Evolutionary conservation across 176 grass and related monocot species (phyloP), one percentile per base, ranked within the genome.

Genomic region (Microstegium vimineum): DNA sequence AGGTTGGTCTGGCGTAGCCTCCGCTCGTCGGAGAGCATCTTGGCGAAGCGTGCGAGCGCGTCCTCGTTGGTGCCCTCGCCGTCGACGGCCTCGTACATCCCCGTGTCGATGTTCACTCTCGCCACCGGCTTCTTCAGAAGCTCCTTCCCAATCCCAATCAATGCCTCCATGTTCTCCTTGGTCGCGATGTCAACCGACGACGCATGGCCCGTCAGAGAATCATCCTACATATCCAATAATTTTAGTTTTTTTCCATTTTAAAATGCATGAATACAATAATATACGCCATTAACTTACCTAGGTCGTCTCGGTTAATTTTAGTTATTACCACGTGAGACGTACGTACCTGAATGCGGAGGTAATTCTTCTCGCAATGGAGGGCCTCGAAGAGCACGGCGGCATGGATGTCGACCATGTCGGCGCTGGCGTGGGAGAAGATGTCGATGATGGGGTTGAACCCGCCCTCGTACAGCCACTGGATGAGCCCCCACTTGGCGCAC

Each of bases 401-500:
- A 14, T 97, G 88, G 36, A 97, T 87, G 38, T 93, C 88, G 2
- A 97, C 94, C 94, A 97, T 84, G 69, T 94, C 89, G 13, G 87
- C 66, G 74, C 87, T 97, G 11, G 89, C 82, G 12, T 97, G 89
- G 0, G 82, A 81, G 66, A 97, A 91, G 23, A 97, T 45, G 31
- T 97, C 89, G 3, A 97, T 90, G 65, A 97, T 36, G 1, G 89
- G 94, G 4, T 71, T 94, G 34, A 75, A 78, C 4, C 84, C 66
- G 0, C 63, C 49, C 16, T 97, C 27, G 60, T 77, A 71, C 17
- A 97, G 65, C 91, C 94, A 97, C 5, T 31, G 57, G 26, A 87
- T 0, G 1, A 93, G 17, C 7, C 91, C 91, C 91, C 91, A 93
- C 42, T 85, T 87, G 2, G 89, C 74, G 1, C 88, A 91, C 1